Evolutionary conservation across 768 basidiomycete species (phyloP).

Genomic region (Agrocybe pediades): DNA sequence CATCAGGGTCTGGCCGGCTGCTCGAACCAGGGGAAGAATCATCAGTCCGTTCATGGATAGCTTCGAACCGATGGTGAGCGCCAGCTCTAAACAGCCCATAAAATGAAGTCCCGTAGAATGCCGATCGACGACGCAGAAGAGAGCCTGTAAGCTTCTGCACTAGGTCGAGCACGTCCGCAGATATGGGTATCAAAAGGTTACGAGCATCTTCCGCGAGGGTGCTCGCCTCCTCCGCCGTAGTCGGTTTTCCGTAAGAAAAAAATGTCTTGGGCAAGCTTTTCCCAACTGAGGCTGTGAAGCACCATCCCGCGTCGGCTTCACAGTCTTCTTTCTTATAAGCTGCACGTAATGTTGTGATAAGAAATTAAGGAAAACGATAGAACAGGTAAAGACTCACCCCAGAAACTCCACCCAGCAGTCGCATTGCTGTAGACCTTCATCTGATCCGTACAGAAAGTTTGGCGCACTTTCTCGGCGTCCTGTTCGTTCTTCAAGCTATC

Average conservation of each 20-base stretch:
- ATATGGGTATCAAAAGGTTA: constrained; percentile 16
- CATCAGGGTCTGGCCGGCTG: constrained; percentile 7
- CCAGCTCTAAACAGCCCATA: neutral
- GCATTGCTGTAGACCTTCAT: constrained; percentile 56
- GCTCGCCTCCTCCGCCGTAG: constrained; percentile 4
- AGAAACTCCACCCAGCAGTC: constrained; percentile 69
- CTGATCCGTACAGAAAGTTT: constrained; percentile 59
- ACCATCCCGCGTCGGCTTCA: constrained; percentile 63
- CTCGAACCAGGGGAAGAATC: too few species aligned
- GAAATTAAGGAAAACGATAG: neutral
- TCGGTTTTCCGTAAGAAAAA: constrained; percentile 43
- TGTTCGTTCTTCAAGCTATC: constrained; percentile 51
- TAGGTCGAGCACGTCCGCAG: constrained; percentile 11
- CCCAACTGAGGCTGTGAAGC: constrained; percentile 63
- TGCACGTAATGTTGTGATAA: constrained; percentile 21
- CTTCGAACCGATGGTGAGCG: constrained; percentile 25
- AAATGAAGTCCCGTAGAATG: neutral
- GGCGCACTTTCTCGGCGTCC: constrained; percentile 44
- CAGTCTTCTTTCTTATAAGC: constrained; percentile 67
- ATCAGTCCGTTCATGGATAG: constrained; percentile 22
- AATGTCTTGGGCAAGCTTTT: constrained; percentile 58
- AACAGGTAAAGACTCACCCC: constrained; percentile 49
- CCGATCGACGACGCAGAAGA: neutral
- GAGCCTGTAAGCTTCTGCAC: neutral
- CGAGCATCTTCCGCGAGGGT: constrained; percentile 5